Conservation (phyloP, 2,329 filamentous ascomycete species). For the Fusarium brevicatenulatum region DNA sequence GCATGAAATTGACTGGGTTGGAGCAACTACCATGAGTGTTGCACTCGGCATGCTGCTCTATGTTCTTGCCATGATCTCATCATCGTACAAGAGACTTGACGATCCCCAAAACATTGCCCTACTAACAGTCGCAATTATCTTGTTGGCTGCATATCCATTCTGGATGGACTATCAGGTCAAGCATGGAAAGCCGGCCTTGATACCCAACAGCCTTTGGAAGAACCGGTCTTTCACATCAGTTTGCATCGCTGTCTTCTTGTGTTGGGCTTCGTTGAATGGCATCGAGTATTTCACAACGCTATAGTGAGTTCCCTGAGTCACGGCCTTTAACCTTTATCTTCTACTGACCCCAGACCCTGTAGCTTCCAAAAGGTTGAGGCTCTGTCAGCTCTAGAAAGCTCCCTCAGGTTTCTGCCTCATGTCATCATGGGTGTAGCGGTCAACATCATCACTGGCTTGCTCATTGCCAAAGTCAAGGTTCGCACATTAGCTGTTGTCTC, state of each 20-base stretch:
- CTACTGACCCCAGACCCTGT: slow-evolving; percentile 17
- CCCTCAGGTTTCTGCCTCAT: slow-evolving; percentile 59
- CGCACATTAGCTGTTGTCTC: slow-evolving; percentile 52
- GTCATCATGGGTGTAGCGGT: slow-evolving; percentile 55
- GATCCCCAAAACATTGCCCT: slow-evolving; percentile 55
- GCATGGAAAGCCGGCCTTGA: slow-evolving; percentile 61
- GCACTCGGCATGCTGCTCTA: slow-evolving; percentile 62
- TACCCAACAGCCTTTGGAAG: slow-evolving; percentile 69
- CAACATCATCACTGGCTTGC: slow-evolving; percentile 55
- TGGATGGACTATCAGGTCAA: slow-evolving; percentile 65
- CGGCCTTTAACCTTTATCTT: too few relatives aligned
- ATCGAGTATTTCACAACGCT: slow-evolving; percentile 61
- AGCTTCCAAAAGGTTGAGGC: slow-evolving; percentile 61
- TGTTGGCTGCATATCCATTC: slow-evolving; percentile 61
- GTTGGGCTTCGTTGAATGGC: slow-evolving; percentile 57
- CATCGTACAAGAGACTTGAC: slow-evolving; percentile 51
- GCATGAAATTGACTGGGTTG: slow-evolving; percentile 64
- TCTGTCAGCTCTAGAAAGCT: slow-evolving; percentile 57
- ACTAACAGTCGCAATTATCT: slow-evolving; percentile 54
- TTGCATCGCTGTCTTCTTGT: slow-evolving; percentile 61
- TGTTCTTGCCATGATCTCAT: slow-evolving; percentile 58
- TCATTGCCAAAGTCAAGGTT: slow-evolving; percentile 53
- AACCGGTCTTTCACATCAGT: slow-evolving; percentile 65
- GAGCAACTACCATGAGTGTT: slow-evolving; percentile 56
- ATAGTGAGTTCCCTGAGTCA: slow-evolving; percentile 49